A percentile compares a stretch with the other conserved stretches of the same genome.
Conservation (phyloP, 2,329 filamentous ascomycete genomes). For the Cryphonectria japonica region DNA sequence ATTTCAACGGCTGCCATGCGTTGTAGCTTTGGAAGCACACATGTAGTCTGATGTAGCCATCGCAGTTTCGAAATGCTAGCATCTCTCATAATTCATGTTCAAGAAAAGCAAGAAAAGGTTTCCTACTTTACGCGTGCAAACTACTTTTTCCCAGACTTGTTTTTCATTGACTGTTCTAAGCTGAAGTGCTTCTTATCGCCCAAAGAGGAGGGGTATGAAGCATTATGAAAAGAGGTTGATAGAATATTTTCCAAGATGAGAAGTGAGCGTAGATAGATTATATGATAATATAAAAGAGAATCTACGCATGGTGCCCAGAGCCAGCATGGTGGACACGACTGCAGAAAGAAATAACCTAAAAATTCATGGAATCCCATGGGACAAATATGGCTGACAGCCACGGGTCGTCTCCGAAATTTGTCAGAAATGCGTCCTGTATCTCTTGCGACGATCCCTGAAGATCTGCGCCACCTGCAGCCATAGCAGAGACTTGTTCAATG, state of each 20-base stretch:
- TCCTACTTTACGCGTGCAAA: too few relatives aligned
- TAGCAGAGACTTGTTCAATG: conserved; percentile 1
- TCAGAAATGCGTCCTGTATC: conserved; percentile 18
- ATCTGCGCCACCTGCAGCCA: conserved; percentile 7
- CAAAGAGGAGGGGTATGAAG: too few relatives aligned
- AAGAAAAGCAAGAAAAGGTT: too few relatives aligned
- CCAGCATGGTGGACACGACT: neutral
- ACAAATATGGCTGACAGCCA: conserved; percentile 30
- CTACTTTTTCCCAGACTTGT: too few relatives aligned
- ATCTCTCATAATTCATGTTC: too few relatives aligned
- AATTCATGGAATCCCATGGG: conserved; percentile 28
- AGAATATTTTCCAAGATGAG: neutral
- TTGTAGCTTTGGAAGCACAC: too few relatives aligned
- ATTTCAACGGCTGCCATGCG: too few relatives aligned
- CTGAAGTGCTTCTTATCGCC: too few relatives aligned
- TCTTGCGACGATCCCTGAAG: conserved; percentile 17
- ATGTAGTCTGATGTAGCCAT: too few relatives aligned
- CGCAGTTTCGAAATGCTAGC: too few relatives aligned
- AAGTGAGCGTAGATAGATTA: neutral
- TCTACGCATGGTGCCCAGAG: neutral
- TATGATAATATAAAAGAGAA: neutral
- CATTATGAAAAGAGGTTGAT: too few relatives aligned
- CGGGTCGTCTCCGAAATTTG: conserved; percentile 23
- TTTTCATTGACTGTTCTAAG: too few relatives aligned
- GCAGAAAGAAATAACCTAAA: conserved; percentile 1